Evolutionary conservation across 2,329 filamentous ascomycete genomes (phyloP).

Genomic region (Orbilia ellipsospora): DNA sequence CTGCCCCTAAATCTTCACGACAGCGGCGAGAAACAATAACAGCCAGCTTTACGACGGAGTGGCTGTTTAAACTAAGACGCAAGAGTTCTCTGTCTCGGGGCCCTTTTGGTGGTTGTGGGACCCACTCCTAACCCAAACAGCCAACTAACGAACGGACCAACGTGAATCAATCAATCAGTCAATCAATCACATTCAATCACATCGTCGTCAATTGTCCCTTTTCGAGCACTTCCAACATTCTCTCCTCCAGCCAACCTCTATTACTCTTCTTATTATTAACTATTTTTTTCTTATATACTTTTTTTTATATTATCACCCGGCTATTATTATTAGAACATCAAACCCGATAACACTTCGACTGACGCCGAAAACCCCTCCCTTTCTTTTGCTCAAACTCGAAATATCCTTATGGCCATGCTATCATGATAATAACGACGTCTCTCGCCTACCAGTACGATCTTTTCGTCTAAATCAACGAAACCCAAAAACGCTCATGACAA

Average conservation of each 20-base stretch:
- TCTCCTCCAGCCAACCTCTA: constrained; percentile 26
- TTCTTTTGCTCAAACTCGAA: neutral
- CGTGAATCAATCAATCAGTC: neutral
- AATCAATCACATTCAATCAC: neutral
- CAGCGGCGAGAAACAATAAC: neutral
- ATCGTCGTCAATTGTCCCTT: constrained; percentile 44
- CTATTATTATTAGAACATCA: neutral
- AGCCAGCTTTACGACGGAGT: neutral
- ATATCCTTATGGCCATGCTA: neutral
- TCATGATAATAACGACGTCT: constrained; percentile 8
- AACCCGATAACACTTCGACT: neutral
- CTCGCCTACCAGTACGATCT: constrained; percentile 23
- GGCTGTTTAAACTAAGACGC: neutral
- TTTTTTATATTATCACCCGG: too few species aligned
- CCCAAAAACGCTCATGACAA: constrained; percentile 46
- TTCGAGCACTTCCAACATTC: constrained; percentile 21
- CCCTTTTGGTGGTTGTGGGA: neutral
- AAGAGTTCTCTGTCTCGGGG: constrained; percentile 5
- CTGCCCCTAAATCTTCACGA: neutral
- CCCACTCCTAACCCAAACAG: neutral
- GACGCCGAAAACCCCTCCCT: neutral
- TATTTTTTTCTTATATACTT: too few species aligned
- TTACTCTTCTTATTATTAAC: too few species aligned
- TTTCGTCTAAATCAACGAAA: constrained; percentile 25
- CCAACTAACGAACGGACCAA: constrained; percentile 21